Evolutionary conservation across 2,329 filamentous ascomycete species (phyloP), one percentile per base, ranked within the genome.

Genomic region (Triangularia setosa): DNA sequence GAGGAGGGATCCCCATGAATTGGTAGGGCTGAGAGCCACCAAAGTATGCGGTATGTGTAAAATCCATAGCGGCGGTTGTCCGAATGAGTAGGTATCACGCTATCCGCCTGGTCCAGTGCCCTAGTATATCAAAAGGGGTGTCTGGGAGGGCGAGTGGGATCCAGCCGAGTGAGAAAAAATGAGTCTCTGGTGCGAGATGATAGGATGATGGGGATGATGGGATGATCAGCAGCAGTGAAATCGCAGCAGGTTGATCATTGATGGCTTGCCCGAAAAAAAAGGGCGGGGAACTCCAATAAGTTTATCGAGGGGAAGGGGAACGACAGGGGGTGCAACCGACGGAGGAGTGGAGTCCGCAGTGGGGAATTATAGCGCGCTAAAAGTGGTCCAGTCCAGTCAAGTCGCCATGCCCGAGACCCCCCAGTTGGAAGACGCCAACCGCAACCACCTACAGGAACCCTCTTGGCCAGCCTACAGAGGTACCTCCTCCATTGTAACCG

Each of bases 1-100:
- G 83, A 63, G 52, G 52, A 55, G 52, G 52, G 61, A 86, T 80
- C 68, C 79, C 78, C 73, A 85, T 79, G 73, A 85, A 86, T 70
- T 81, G 82, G 75, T 83, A 85, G 58, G 81, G 77, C 76, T 83
- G 81, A 65, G 78, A 72, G 71, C 77, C 78, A 59, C 79, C 69
- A 69, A 78, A 83, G 73, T 83, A 86, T 55, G 79, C 74, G 67
- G 78, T 75, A 28, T 55, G 52, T 56, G 81, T 78, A 74, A 82
- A 86, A 73, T 86, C 83, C 84, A 86, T 86, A 61, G 64, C 61
- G 65, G 27, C 44, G 44, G 28, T n/a, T n/a, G 48, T 30, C 12
- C 48, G 58, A 25, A n/a, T 11, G 30, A 59, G 14, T 40, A 25
- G 23, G 14, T 1, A 18, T 21, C n/a, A 48, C 40, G 18, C 40